Base-by-base conservation (phyloP, 2,329 filamentous ascomycete genomes). In the Microsporum ferrugineum region DNA sequence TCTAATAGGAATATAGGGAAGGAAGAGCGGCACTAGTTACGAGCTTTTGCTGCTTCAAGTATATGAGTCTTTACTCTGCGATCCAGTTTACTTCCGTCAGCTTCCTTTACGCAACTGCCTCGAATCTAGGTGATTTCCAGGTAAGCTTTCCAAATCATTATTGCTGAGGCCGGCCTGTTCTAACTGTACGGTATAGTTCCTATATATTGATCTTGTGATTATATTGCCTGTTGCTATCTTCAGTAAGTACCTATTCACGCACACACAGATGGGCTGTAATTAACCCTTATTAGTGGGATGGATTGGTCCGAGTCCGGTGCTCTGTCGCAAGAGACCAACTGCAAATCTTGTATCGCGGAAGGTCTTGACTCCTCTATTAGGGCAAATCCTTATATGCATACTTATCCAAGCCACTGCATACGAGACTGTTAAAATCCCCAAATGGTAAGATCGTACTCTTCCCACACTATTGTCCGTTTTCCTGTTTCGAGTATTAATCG, bases 21-120 rank as follows among this genome's bases (percentile, higher is more conserved):
- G 94, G 94, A 23, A 86, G 95, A 64, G 92, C 92, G 23, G 89
- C 95, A 38, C 81, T 99, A 38, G 91, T 97, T n/a, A 99, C 94
- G 10, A 96, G 91, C 74, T 99, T 99, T 78, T 95, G 89, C 77
- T 99, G 94, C 78, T 99, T 99, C 82, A 99, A 97, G 78, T 99
- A 95, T 76, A 99, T 99, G 95, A 95, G 89, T 68, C 77, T 99
- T 66, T 99, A 99, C 78, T 97, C 91, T 1, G 92, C 94, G n/a
- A 99, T 99, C 66, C 94, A 99, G 73, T 99, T 99, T 78, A 95
- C 90, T 5, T 90, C 89, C 0, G 95, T 99, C 70, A 95, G 88
- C 80, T 96, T 99, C 71, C 81, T 99, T 14, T 99, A 99, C 73
- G 89, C 91, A 5, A 91, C 86, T 5, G 95, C 88, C 8, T 95